Evolutionary conservation across 163 green algal genomes (phyloP).

Genomic region (Chlamydomonas reinhardtii): DNA sequence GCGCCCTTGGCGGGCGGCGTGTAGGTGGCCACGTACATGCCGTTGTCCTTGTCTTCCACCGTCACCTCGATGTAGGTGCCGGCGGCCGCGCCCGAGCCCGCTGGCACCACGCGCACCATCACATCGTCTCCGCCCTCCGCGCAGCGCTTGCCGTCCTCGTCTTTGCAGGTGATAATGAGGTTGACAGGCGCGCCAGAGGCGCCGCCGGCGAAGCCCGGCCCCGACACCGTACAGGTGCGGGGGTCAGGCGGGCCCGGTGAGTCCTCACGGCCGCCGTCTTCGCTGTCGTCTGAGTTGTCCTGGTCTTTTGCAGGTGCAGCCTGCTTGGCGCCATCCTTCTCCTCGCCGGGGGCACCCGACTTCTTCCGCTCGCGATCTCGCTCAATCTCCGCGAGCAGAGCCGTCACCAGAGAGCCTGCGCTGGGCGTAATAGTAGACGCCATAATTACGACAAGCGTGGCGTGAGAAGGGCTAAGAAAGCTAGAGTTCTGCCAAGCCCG

Average conservation of each 20-base stretch:
- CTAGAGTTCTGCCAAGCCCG: too few species aligned
- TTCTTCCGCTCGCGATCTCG: constrained; percentile 36
- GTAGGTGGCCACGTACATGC: constrained; percentile 87
- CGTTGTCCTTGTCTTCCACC: constrained; percentile 80
- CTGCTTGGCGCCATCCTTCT: not conserved
- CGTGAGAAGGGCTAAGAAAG: too few species aligned
- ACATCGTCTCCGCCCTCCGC: constrained; percentile 76
- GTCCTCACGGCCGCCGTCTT: constrained; percentile 43
- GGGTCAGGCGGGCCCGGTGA: constrained; percentile 78
- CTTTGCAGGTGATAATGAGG: constrained; percentile 74
- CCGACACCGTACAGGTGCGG: constrained; percentile 76
- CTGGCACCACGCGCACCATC: constrained; percentile 60
- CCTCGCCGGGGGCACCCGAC: not conserved
- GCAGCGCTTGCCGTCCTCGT: constrained; percentile 65
- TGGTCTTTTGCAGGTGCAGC: not conserved
- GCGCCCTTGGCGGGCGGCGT: constrained; percentile 77
- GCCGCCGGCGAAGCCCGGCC: constrained; percentile 73
- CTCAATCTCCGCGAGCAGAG: constrained; percentile 45
- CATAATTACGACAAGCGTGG: constrained; percentile 5
- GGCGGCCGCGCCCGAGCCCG: not conserved
- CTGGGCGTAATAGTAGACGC: constrained; percentile 30
- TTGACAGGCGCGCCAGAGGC: constrained; percentile 61
- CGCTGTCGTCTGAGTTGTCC: not conserved
- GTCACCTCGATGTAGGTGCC: constrained; percentile 41
- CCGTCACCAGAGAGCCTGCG: constrained; percentile 43